Percentiles rank a stretch among this genome's conserved stretches.
These are phyloP conservation scores for Herpomyces periplanetae DNA, from an alignment of 2,329 filamentous ascomycete species.

Conservation along the genomic window DNA sequence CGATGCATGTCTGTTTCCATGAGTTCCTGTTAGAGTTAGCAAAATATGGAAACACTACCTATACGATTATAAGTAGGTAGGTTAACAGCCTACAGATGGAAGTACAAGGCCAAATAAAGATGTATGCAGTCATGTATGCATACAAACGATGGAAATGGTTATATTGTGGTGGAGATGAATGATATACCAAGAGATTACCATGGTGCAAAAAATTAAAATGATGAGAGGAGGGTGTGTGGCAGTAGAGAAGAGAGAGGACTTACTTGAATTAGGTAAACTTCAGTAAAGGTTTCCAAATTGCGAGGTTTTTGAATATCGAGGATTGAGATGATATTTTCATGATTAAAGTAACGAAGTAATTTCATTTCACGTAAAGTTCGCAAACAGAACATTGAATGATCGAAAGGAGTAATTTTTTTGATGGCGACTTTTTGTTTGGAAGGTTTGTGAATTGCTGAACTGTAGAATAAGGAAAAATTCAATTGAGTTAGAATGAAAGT, in stretches of 20 bases:
- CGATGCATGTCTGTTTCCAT: slow-evolving; percentile 99
- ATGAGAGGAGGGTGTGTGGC: slow-evolving; percentile 1
- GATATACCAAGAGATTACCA: background rate
- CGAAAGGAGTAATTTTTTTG: slow-evolving; percentile 98
- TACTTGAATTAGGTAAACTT: slow-evolving; percentile 95
- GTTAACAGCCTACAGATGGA: too few species aligned
- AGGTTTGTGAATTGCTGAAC: slow-evolving; percentile 87
- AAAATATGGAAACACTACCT: too few species aligned
- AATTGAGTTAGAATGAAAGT: background rate
- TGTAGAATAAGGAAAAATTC: slow-evolving; percentile 7
- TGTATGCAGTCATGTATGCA: slow-evolving; percentile 3
- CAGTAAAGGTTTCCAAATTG: slow-evolving; percentile 77
- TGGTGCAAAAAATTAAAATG: too few species aligned
- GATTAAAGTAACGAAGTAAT: slow-evolving; percentile 89
- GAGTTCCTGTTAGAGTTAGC: too few species aligned
- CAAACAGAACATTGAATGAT: slow-evolving; percentile 95
- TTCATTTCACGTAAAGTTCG: slow-evolving; percentile 96
- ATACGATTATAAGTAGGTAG: too few species aligned
- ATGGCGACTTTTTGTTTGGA: slow-evolving; percentile 95
- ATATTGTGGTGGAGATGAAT: slow-evolving; percentile 1
- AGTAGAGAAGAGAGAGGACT: slow-evolving; percentile 4
- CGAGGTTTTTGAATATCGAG: slow-evolving; percentile 93
- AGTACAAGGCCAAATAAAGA: slow-evolving; percentile 2
- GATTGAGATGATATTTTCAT: slow-evolving; percentile 98
- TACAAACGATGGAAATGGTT: background rate